A percentile compares a stretch with the other conserved stretches of the same genome.
Conservation (phyloP, 2,329 filamentous ascomycete genomes). For the Colletotrichum liaoningense region DNA sequence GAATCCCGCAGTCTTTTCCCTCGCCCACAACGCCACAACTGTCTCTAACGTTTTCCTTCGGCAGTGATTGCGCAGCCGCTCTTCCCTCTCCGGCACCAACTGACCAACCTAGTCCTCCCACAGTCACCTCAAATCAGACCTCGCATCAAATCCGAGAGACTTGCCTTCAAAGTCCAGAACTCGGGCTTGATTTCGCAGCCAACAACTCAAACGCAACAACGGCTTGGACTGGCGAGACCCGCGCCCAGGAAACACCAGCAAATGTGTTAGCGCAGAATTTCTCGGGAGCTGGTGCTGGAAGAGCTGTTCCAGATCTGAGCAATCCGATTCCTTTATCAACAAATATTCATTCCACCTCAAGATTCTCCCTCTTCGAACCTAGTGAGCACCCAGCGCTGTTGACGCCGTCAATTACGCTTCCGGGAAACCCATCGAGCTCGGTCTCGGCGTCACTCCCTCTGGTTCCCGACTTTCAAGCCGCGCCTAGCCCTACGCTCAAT, state of each 20-base stretch:
- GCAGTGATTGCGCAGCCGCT: constrained; percentile 44
- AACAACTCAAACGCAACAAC: background rate
- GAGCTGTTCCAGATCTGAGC: background rate
- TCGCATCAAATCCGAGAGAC: constrained; percentile 50
- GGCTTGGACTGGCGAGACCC: background rate
- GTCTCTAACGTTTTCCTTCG: constrained; percentile 3
- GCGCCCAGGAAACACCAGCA: background rate
- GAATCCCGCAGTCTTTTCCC: background rate
- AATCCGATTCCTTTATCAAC: background rate
- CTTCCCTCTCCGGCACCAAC: constrained; percentile 74
- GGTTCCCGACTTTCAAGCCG: background rate
- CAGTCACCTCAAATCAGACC: constrained; percentile 40
- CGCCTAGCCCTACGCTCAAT: background rate
- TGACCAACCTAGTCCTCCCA: constrained; percentile 66
- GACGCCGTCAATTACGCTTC: background rate
- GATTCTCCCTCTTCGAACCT: background rate
- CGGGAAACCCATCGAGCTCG: background rate
- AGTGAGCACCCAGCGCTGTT: background rate
- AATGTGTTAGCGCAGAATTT: background rate
- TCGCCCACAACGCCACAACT: background rate
- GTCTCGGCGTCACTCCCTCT: background rate
- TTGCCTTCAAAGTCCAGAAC: background rate
- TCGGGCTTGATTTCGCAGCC: background rate
- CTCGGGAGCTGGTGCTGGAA: background rate
- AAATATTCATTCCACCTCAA: background rate